A percentile compares a stretch with the other conserved stretches of the same genome.
Conservation (phyloP, 1,284 basidiomycete species). For the Fereydounia khargensis region DNA sequence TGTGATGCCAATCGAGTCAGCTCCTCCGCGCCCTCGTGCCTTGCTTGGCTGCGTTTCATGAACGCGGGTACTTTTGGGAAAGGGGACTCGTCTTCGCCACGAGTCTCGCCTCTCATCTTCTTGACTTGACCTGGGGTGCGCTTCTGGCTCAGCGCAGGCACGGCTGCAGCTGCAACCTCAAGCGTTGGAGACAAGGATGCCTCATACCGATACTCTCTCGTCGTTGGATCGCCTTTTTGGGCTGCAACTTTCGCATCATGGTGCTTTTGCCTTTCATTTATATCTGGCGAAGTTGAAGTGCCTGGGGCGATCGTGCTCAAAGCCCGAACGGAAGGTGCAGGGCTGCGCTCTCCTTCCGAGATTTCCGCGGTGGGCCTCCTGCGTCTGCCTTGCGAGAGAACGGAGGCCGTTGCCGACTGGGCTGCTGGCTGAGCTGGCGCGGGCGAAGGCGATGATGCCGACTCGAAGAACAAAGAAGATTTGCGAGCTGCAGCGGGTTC, state of each 20-base stretch:
- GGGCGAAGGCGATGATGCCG: neutral
- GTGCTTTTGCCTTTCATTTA: conserved; percentile 10
- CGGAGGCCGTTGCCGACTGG: neutral
- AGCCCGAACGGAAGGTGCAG: neutral
- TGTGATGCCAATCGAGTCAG: too few relatives aligned
- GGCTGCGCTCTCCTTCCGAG: neutral
- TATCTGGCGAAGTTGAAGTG: too few relatives aligned
- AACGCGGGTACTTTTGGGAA: neutral
- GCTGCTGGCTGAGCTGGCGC: neutral
- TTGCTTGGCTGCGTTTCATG: neutral
- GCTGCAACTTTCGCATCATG: conserved; percentile 15
- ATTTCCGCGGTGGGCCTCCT: too few relatives aligned
- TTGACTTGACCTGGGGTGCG: too few relatives aligned
- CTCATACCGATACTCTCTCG: neutral
- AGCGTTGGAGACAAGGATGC: neutral
- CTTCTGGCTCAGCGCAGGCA: too few relatives aligned
- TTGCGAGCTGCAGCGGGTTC: too few relatives aligned
- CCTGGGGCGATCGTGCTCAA: too few relatives aligned
- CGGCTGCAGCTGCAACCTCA: neutral
- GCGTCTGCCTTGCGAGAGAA: neutral
- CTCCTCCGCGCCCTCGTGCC: too few relatives aligned
- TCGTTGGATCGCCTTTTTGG: neutral
- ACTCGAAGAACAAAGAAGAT: too few relatives aligned
- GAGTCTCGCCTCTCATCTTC: too few relatives aligned
- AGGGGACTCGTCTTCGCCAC: neutral